Evolutionary conservation across 768 basidiomycete genomes (phyloP).

Genomic region (Hirschioporus abietinus): DNA sequence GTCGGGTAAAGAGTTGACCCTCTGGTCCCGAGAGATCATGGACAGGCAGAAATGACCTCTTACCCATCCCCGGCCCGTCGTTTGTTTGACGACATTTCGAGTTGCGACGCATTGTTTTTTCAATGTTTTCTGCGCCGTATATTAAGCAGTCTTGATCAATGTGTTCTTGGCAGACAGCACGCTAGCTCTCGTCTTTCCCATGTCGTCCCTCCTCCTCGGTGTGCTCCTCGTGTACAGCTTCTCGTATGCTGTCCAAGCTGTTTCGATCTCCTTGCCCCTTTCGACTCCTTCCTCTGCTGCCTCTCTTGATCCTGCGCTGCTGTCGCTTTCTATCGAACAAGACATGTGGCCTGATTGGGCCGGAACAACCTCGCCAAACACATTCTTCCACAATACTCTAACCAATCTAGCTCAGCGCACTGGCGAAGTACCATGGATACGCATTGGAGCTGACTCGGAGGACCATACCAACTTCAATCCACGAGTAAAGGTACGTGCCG

Average conservation of each 20-base stretch:
- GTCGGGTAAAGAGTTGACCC: too few species aligned
- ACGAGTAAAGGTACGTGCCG: slow-evolving; percentile 35
- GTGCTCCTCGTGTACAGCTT: neutral
- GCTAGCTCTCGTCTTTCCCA: neutral
- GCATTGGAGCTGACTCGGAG: slow-evolving; percentile 50
- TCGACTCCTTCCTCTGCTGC: slow-evolving; percentile 30
- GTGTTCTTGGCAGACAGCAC: neutral
- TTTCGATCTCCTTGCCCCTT: slow-evolving; percentile 20
- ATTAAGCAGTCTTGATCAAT: neutral
- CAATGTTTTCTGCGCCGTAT: neutral
- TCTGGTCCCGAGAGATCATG: too few species aligned
- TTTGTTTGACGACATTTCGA: too few species aligned
- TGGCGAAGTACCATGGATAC: slow-evolving; percentile 47
- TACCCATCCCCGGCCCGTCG: too few species aligned
- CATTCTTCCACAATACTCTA: slow-evolving; percentile 57
- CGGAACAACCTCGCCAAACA: slow-evolving; percentile 44
- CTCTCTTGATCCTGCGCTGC: slow-evolving; percentile 37
- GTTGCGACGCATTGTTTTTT: too few species aligned
- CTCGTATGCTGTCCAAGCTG: neutral
- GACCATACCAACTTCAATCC: slow-evolving; percentile 55
- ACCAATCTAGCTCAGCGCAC: slow-evolving; percentile 49
- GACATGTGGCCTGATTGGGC: slow-evolving; percentile 69
- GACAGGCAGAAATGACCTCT: too few species aligned
- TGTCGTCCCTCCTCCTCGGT: neutral
- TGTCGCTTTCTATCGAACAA: slow-evolving; percentile 67